Conservation (phyloP, 2,329 filamentous ascomycete species). For the Aureobasidium melanogenum region DNA sequence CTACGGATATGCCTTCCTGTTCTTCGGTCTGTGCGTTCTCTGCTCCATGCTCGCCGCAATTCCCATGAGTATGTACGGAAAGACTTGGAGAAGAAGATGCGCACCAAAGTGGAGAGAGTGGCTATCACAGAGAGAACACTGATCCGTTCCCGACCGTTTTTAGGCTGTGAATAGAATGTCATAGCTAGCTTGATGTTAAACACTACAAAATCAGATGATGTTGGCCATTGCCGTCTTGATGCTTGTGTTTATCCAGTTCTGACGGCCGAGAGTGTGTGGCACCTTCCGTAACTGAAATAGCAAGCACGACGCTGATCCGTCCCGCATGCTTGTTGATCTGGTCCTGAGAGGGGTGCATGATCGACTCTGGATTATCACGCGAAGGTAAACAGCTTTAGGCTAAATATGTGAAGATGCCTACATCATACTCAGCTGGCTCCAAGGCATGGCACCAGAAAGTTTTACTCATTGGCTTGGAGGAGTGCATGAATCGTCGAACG, state of each 20-base stretch:
- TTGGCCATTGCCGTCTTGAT: neutral
- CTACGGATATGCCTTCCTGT: constrained; percentile 26
- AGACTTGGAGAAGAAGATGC: constrained; percentile 24
- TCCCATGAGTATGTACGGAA: constrained; percentile 27
- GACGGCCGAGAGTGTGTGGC: neutral
- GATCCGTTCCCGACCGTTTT: constrained; percentile 1
- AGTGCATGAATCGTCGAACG: neutral
- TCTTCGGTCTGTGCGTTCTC: constrained; percentile 27
- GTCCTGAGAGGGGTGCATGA: neutral
- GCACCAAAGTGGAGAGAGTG: constrained; percentile 14
- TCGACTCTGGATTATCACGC: neutral
- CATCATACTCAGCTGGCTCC: neutral
- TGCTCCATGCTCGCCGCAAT: constrained; percentile 20
- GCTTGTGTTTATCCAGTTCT: neutral
- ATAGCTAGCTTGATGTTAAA: neutral
- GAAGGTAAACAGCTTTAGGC: neutral
- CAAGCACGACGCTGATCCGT: neutral
- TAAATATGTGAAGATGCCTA: neutral
- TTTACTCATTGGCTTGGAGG: neutral
- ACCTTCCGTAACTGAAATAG: neutral
- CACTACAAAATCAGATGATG: neutral
- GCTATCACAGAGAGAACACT: constrained; percentile 10
- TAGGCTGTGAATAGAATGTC: neutral
- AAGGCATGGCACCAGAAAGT: neutral
- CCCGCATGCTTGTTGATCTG: neutral